phyloP scores from a whole-genome alignment of 2,329 filamentous ascomycete genomes.

The Aspergillus luchuensis region DNA sequence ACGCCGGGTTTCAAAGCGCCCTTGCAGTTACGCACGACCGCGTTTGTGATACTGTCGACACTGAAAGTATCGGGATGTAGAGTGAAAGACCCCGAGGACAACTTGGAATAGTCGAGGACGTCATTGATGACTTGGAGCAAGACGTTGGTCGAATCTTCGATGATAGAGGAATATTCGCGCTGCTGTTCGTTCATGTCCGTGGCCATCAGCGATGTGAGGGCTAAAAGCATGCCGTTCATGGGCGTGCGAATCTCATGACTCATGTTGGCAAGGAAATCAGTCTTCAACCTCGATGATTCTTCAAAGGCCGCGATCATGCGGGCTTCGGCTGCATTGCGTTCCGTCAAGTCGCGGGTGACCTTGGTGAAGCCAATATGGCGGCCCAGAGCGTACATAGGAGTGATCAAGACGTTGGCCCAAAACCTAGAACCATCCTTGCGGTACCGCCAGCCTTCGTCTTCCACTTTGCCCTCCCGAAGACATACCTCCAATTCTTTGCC shows the following conservation, averaged over 20 bases:
- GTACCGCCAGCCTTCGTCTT: slow-evolving; percentile 64
- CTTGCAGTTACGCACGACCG: slow-evolving; percentile 55
- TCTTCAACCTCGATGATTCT: slow-evolving; percentile 64
- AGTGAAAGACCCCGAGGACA: slow-evolving; percentile 62
- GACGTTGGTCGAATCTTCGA: slow-evolving; percentile 61
- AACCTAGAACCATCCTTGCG: slow-evolving; percentile 61
- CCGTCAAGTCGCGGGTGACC: slow-evolving; percentile 60
- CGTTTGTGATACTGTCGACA: slow-evolving; percentile 48
- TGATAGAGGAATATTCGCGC: slow-evolving; percentile 58
- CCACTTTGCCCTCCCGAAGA: slow-evolving; percentile 57
- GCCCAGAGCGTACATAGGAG: slow-evolving; percentile 55
- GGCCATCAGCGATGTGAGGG: slow-evolving; percentile 59
- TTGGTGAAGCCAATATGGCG: slow-evolving; percentile 61
- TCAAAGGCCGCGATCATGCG: slow-evolving; percentile 60
- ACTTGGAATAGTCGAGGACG: slow-evolving; percentile 67
- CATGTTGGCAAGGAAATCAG: slow-evolving; percentile 65
- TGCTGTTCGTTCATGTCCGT: slow-evolving; percentile 57
- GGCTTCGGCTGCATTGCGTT: slow-evolving; percentile 58
- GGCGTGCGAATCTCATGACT: slow-evolving; percentile 66
- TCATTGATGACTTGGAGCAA: slow-evolving; percentile 66
- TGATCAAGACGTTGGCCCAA: slow-evolving; percentile 64
- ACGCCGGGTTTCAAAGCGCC: slow-evolving; percentile 51
- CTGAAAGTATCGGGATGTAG: slow-evolving; percentile 57
- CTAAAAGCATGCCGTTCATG: slow-evolving; percentile 64
- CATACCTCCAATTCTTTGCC: slow-evolving; percentile 55